Percentiles rank a stretch among this genome's conserved stretches.
phyloP scores from a whole-genome alignment of 257 asterid species.

The Ehretia macrophylla region DNA sequence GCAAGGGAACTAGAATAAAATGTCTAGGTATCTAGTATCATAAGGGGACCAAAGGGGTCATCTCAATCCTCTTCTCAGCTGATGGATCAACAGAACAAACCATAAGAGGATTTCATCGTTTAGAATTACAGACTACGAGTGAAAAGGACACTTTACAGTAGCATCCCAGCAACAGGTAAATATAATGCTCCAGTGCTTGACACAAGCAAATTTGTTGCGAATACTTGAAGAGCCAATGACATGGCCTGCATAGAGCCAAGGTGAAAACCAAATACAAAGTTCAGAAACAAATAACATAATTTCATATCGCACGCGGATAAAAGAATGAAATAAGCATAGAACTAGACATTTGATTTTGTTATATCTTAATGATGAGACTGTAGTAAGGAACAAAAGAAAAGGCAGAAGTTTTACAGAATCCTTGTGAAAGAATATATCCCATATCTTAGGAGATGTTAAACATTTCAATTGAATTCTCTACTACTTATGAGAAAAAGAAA shows the following conservation, averaged over 20 bases:
- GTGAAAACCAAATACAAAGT: constrained; percentile 4
- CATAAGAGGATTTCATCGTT: not conserved
- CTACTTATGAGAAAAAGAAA: not conserved
- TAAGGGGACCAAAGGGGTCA: not conserved
- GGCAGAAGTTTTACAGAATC: too few relatives aligned
- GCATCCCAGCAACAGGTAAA: constrained; percentile 70
- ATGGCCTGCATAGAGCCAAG: constrained; percentile 49
- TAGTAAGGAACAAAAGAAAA: not conserved
- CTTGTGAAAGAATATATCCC: too few relatives aligned
- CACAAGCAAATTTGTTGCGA: constrained; percentile 47
- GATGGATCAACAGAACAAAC: not conserved
- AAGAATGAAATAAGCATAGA: too few relatives aligned
- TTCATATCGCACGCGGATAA: not conserved
- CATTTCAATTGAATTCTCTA: too few relatives aligned
- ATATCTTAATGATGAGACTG: not conserved
- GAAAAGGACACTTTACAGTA: constrained; percentile 56
- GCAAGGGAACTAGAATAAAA: too few relatives aligned
- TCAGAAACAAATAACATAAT: not conserved
- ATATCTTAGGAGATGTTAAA: too few relatives aligned
- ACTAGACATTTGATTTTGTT: too few relatives aligned
- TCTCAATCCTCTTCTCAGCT: not conserved
- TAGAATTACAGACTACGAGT: not conserved
- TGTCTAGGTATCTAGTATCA: too few relatives aligned
- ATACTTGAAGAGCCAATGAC: constrained; percentile 75
- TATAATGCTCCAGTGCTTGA: constrained; percentile 41